Evolutionary conservation across 1,284 basidiomycete genomes (phyloP).

Genomic region (Cystobasidium sp.): DNA sequence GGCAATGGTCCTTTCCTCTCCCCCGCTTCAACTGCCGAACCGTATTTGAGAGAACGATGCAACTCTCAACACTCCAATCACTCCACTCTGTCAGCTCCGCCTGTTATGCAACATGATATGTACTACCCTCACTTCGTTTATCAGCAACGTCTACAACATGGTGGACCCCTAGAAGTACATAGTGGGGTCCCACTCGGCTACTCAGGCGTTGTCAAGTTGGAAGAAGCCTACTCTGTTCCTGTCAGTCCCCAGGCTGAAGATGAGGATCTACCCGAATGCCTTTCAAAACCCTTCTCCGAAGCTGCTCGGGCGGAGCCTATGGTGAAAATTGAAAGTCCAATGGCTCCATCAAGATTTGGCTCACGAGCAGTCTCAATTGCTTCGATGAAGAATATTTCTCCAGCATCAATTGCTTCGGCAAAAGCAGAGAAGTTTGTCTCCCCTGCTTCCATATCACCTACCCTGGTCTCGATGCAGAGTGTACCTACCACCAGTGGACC

Average conservation of each 20-base stretch:
- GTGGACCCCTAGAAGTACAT: background rate
- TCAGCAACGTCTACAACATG: constrained; percentile 24
- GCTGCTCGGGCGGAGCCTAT: background rate
- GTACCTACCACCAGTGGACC: background rate
- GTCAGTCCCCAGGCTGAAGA: constrained; percentile 10
- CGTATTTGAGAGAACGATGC: constrained; percentile 7
- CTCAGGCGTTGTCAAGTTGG: background rate
- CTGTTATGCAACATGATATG: constrained; percentile 33
- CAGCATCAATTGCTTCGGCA: background rate
- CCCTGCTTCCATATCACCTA: constrained; percentile 24
- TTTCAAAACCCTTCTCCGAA: constrained; percentile 13
- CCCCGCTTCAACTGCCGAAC: background rate
- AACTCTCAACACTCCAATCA: constrained; percentile 32
- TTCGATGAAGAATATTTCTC: background rate
- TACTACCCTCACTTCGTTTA: constrained; percentile 21
- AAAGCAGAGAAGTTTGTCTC: constrained; percentile 12
- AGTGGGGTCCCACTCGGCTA: background rate
- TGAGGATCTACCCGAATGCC: constrained; percentile 13
- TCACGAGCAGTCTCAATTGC: background rate
- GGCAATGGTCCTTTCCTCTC: constrained; percentile 34
- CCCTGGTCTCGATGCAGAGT: background rate
- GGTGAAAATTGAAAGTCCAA: constrained; percentile 9
- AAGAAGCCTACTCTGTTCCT: background rate
- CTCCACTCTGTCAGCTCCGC: constrained; percentile 38
- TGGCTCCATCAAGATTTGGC: background rate